Evolutionary conservation across 148 eudicot species (phyloP).

Genomic region (Arbutus unedo): DNA sequence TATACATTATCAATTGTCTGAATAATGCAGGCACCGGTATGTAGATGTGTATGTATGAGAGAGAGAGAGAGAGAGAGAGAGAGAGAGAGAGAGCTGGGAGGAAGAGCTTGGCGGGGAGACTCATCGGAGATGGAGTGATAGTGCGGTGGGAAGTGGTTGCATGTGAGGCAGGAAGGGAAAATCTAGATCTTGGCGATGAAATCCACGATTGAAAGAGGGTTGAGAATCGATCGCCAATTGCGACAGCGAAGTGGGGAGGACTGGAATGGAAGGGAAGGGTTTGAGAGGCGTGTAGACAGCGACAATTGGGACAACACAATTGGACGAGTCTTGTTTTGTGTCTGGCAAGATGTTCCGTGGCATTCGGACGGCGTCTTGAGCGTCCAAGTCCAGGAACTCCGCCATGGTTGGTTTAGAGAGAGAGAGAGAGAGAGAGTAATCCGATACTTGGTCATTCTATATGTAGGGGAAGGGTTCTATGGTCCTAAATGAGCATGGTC

Average conservation of each 20-base stretch:
- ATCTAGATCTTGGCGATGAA: slow-evolving; percentile 80
- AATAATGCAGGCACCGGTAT: too few species aligned
- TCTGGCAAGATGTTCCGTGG: slow-evolving; percentile 97
- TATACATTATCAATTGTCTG: too few species aligned
- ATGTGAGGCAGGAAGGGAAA: slow-evolving; percentile 71
- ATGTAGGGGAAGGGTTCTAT: too few species aligned
- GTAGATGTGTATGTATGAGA: too few species aligned
- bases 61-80: too few species aligned
- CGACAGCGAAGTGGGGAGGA: slow-evolving; percentile 82
- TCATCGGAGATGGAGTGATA: slow-evolving; percentile 69
- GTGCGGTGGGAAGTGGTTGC: slow-evolving; percentile 78
- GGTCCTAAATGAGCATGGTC: too few species aligned
- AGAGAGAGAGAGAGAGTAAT: not conserved
- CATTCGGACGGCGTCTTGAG: slow-evolving; percentile 84
- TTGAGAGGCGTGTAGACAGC: slow-evolving; percentile 81
- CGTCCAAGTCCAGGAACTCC: slow-evolving; percentile 69
- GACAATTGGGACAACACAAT: slow-evolving; percentile 61
- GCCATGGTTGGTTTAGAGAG: slow-evolving; percentile 33
- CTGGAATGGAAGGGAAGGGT: slow-evolving; percentile 47
- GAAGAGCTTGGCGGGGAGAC: too few species aligned
- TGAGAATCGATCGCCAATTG: slow-evolving; percentile 72
- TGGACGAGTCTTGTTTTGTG: slow-evolving; percentile 57
- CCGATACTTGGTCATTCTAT: too few species aligned
- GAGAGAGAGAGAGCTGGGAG: too few species aligned
- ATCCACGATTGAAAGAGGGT: slow-evolving; percentile 83